A percentile compares a stretch with the other conserved stretches of the same genome.
Evolutionary conservation across 1,284 basidiomycete species (phyloP).

Genomic region (Golubevia pallescens): DNA sequence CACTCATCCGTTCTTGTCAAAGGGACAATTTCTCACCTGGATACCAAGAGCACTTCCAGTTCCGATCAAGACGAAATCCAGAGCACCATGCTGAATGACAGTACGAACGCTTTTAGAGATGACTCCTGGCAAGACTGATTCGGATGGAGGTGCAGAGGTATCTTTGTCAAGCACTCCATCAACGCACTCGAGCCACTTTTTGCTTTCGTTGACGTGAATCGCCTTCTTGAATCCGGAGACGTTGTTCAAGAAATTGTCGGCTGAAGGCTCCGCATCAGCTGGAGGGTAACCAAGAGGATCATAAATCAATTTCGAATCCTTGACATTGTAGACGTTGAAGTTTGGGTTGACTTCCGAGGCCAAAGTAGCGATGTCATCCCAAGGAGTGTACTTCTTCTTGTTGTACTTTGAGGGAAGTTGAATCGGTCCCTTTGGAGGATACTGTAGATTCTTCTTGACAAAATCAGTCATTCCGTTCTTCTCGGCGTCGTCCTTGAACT

Average conservation of each 20-base stretch:
- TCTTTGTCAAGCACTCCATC: conserved; percentile 5
- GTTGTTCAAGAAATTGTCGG: conserved; percentile 32
- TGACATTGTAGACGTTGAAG: conserved; percentile 26
- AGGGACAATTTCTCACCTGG: neutral
- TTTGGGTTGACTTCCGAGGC: conserved; percentile 27
- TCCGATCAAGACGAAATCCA: conserved; percentile 6
- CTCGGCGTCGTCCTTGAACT: conserved; percentile 23
- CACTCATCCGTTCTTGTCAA: too few species aligned
- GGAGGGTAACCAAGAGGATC: conserved; percentile 29
- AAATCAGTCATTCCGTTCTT: conserved; percentile 38
- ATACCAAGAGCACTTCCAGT: neutral
- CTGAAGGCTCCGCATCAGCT: conserved; percentile 4
- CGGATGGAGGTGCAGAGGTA: neutral
- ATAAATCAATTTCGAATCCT: neutral
- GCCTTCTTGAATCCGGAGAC: conserved; percentile 42
- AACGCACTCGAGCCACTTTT: conserved; percentile 18
- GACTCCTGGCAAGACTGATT: conserved; percentile 3
- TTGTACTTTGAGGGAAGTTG: conserved; percentile 13
- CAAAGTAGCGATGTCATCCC: conserved; percentile 2
- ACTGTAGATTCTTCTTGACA: conserved; percentile 40
- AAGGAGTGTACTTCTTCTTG: conserved; percentile 10
- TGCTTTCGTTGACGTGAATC: conserved; percentile 32
- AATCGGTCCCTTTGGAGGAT: conserved; percentile 39
- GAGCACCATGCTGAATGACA: conserved; percentile 9
- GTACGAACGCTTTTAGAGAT: conserved; percentile 9